phyloP scores from a whole-genome alignment of 2,329 filamentous ascomycete genomes.

The Mycosphaerella sp. region DNA sequence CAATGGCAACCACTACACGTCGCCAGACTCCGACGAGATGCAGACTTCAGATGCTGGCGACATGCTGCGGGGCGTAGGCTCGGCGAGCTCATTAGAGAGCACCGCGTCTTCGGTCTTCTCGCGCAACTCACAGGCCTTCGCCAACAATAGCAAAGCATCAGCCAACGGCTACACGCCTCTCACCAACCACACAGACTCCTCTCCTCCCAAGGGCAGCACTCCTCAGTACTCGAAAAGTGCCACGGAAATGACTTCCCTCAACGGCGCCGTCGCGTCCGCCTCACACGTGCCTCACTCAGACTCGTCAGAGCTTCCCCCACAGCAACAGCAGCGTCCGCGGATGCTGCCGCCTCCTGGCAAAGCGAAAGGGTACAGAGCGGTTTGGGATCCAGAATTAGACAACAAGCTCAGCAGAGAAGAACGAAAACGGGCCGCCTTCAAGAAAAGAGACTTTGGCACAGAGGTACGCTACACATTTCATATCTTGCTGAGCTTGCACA shows the following conservation, averaged over 20 bases:
- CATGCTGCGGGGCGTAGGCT: slow-evolving; percentile 63
- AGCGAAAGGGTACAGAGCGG: slow-evolving; percentile 53
- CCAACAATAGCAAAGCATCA: slow-evolving; percentile 51
- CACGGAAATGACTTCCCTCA: slow-evolving; percentile 26
- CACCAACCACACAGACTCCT: slow-evolving; percentile 58
- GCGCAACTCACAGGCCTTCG: slow-evolving; percentile 46
- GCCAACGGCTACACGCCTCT: slow-evolving; percentile 57
- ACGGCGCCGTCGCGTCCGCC: slow-evolving; percentile 20
- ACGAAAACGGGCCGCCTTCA: slow-evolving; percentile 39
- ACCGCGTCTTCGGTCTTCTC: slow-evolving; percentile 67
- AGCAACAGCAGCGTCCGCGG: slow-evolving; percentile 41
- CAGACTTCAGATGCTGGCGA: slow-evolving; percentile 48
- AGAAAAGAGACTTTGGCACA: slow-evolving; percentile 35
- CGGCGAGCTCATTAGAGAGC: slow-evolving; percentile 65
- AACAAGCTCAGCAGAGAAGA: slow-evolving; percentile 53
- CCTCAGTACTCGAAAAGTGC: slow-evolving; percentile 36
- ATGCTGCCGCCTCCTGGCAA: slow-evolving; percentile 48
- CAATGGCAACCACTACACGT: slow-evolving; percentile 25
- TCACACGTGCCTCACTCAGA: slow-evolving; percentile 24
- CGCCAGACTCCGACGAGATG: slow-evolving; percentile 29
- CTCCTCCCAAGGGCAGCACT: slow-evolving; percentile 54
- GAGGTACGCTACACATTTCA: slow-evolving; percentile 39
- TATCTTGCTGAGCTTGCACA: slow-evolving; percentile 36
- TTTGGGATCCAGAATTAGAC: slow-evolving; percentile 60
- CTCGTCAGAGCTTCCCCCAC: slow-evolving; percentile 32